Evolutionary conservation across 495 filamentous ascomycete species (phyloP).

Genomic region (Penicillium flavigenum): DNA sequence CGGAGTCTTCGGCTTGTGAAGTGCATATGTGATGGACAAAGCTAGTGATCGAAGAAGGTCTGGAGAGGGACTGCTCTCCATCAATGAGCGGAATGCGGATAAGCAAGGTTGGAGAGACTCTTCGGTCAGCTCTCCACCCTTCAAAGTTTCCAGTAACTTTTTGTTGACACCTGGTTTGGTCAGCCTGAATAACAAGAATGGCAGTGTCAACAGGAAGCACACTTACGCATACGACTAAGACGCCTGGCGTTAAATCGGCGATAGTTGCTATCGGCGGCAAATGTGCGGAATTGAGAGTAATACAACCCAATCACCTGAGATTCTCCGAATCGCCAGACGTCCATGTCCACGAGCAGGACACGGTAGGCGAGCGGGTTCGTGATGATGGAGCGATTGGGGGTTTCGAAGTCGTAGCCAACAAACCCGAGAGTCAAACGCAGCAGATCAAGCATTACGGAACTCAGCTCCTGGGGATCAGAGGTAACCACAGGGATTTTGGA

Average conservation of each 20-base stretch:
- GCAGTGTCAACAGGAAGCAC: neutral
- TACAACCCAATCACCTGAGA: slow-evolving; percentile 76
- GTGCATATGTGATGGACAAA: slow-evolving; percentile 87
- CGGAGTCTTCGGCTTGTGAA: slow-evolving; percentile 63
- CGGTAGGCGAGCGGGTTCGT: slow-evolving; percentile 94
- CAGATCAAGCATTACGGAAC: slow-evolving; percentile 65
- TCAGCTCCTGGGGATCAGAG: slow-evolving; percentile 50
- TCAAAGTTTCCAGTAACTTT: slow-evolving; percentile 83
- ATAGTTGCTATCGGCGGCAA: slow-evolving; percentile 81
- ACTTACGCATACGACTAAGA: slow-evolving; percentile 85
- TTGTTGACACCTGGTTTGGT: slow-evolving; percentile 74
- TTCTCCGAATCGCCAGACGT: slow-evolving; percentile 82
- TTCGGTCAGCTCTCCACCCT: slow-evolving; percentile 71
- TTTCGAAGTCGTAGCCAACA: slow-evolving; percentile 76
- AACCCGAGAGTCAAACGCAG: slow-evolving; percentile 77
- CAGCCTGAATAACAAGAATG: slow-evolving; percentile 16
- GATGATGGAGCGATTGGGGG: slow-evolving; percentile 82
- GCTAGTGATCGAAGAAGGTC: slow-evolving; percentile 85
- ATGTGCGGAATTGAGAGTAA: slow-evolving; percentile 84
- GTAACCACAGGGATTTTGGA: slow-evolving; percentile 38
- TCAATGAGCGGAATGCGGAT: slow-evolving; percentile 69
- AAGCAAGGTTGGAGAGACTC: slow-evolving; percentile 73
- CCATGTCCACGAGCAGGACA: slow-evolving; percentile 85
- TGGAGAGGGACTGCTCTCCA: slow-evolving; percentile 74
- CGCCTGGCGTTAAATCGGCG: slow-evolving; percentile 88